phyloP scores from a whole-genome alignment of 805 yeast species.

The Ogataea salicorniae region DNA sequence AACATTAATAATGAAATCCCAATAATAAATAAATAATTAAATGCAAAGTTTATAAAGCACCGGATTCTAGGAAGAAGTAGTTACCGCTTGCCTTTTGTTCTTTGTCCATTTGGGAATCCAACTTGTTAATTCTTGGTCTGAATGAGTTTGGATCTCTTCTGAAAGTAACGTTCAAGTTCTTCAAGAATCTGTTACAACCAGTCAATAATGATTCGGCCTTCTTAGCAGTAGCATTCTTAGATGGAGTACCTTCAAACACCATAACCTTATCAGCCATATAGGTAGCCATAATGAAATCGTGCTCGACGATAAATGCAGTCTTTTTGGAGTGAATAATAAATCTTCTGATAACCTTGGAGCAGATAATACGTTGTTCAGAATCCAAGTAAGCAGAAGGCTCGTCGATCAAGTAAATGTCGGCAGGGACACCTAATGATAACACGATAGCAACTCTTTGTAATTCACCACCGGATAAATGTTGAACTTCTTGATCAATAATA shows the following conservation, averaged over 20 bases:
- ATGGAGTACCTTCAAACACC: constrained; percentile 95
- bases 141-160: constrained; percentile 98
- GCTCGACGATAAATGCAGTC: constrained; percentile 99
- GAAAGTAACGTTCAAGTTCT: constrained; percentile 95
- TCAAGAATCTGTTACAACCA: constrained; percentile 95
- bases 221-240: constrained; percentile 77
- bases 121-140: constrained; percentile 97
- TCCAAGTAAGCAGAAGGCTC: constrained; percentile 99
- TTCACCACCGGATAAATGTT: constrained; percentile 98
- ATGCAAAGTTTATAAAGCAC: constrained; percentile 30
- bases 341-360: constrained; percentile 97
- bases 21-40: constrained; percentile 3
- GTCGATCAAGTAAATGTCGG: constrained; percentile 94
- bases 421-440: constrained; percentile 86
- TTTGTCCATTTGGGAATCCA: constrained; percentile 98
- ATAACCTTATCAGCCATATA: constrained; percentile 98
- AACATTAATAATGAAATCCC: not conserved
- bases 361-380: constrained; percentile 98
- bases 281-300: constrained; percentile 99
- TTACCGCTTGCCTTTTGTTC: constrained; percentile 92
- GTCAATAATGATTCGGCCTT: constrained; percentile 90
- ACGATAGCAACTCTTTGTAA: constrained; percentile 98
- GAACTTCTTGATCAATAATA: constrained; percentile 96
- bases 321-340: constrained; percentile 93
- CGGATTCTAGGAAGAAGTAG: constrained; percentile 88